These are phyloP conservation scores for Pachysandra terminalis DNA, from an alignment of 164 flowering plant species.

Conservation along the genomic window DNA sequence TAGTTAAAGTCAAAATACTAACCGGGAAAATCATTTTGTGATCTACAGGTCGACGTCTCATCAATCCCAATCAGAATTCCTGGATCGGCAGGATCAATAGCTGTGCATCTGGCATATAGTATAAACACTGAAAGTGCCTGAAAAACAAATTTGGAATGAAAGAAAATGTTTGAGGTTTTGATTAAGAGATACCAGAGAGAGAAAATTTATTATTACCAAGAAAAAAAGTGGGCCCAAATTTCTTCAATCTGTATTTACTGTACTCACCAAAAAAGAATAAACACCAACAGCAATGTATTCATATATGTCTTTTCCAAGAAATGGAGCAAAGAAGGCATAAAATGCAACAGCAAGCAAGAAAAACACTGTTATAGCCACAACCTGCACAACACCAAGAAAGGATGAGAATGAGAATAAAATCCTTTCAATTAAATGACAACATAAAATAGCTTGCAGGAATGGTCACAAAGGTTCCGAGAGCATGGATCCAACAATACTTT, in stretches of 20 bases:
- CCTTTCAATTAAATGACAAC: slow-evolving; percentile 5
- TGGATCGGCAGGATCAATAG: slow-evolving; percentile 95
- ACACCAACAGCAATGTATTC: slow-evolving; percentile 74
- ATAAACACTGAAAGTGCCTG: slow-evolving; percentile 79
- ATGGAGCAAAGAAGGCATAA: slow-evolving; percentile 94
- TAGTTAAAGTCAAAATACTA: slow-evolving; percentile 17
- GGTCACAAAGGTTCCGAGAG: neutral
- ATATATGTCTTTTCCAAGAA: slow-evolving; percentile 71
- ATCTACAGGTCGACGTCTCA: slow-evolving; percentile 31
- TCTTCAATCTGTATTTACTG: neutral
- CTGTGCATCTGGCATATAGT: slow-evolving; percentile 87
- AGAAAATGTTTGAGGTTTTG: neutral
- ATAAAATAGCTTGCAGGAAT: neutral
- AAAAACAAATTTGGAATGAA: slow-evolving; percentile 9
- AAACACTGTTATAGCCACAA: slow-evolving; percentile 88
- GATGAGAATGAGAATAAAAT: slow-evolving; percentile 1
- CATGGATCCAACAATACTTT: neutral
- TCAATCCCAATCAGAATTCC: slow-evolving; percentile 65
- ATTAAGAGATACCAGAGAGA: neutral
- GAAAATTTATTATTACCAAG: neutral
- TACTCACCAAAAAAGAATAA: slow-evolving; percentile 78
- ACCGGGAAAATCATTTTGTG: slow-evolving; percentile 49
- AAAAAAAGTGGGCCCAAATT: slow-evolving; percentile 4
- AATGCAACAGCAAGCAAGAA: slow-evolving; percentile 81
- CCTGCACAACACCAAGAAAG: slow-evolving; percentile 36